phyloP scores from a whole-genome alignment of 441 rosid species.

The Gossypium davidsonii region DNA sequence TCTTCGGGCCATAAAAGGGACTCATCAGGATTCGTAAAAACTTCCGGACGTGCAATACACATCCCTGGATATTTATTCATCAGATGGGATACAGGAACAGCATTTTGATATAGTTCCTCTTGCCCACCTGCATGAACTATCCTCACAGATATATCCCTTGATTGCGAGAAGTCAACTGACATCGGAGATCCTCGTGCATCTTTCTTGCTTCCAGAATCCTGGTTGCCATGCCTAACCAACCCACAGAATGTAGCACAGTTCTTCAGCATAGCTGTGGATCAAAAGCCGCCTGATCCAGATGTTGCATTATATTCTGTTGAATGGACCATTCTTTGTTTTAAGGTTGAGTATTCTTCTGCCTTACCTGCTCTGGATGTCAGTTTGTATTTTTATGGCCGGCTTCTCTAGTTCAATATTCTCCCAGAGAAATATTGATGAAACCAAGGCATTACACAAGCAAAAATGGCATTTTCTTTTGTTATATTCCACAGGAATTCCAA shows the following conservation, averaged over 20 bases:
- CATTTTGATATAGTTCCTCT: constrained; percentile 36
- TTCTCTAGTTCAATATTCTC: constrained; percentile 6
- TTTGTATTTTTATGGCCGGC: constrained; percentile 34
- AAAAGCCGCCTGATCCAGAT: constrained; percentile 17
- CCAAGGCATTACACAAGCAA: constrained; percentile 24
- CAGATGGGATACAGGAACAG: constrained; percentile 39
- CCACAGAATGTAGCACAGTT: constrained; percentile 25
- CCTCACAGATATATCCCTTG: constrained; percentile 38
- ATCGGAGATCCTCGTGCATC: constrained; percentile 17
- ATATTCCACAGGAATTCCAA: constrained; percentile 20
- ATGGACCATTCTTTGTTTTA: constrained; percentile 14
- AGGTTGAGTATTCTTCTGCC: constrained; percentile 3
- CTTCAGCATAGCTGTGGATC: constrained; percentile 28
- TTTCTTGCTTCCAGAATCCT: constrained; percentile 17
- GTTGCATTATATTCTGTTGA: constrained; percentile 8
- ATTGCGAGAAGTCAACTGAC: constrained; percentile 24
- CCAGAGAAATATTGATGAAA: constrained; percentile 25
- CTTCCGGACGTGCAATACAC: constrained; percentile 48
- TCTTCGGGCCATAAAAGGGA: constrained; percentile 45
- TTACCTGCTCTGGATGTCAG: constrained; percentile 13
- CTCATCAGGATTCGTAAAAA: constrained; percentile 40
- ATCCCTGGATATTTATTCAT: constrained; percentile 57
- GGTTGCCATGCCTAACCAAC: constrained; percentile 13
- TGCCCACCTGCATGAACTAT: constrained; percentile 55
- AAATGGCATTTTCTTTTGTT: constrained; percentile 10